Evolutionary conservation across 2,329 filamentous ascomycete species (phyloP).

Genomic region (Calonectria pauciramosa): DNA sequence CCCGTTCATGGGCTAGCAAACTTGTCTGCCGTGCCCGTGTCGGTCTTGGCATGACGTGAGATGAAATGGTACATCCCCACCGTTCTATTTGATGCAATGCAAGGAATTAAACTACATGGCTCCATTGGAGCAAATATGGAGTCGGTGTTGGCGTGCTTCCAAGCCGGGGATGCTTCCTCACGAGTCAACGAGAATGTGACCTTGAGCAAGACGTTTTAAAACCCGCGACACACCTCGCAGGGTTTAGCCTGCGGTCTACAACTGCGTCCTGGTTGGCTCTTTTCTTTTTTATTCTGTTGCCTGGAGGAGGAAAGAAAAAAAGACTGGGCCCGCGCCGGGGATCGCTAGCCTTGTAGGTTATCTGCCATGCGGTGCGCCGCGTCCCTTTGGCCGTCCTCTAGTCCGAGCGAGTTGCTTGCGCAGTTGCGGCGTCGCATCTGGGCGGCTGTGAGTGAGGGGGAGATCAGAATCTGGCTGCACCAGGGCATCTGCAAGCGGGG

Average conservation of each 20-base stretch:
- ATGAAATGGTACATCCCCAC: slow-evolving; percentile 6
- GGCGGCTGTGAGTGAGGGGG: background rate
- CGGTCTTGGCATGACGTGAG: slow-evolving; percentile 5
- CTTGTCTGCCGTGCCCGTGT: background rate
- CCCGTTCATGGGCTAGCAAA: background rate
- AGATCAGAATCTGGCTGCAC: background rate
- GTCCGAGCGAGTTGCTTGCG: background rate
- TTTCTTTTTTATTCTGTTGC: slow-evolving; percentile 35
- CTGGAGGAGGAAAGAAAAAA: slow-evolving; percentile 18
- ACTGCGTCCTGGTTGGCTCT: background rate
- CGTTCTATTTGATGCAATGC: slow-evolving; percentile 10
- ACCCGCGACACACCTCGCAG: background rate
- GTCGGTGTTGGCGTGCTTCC: background rate
- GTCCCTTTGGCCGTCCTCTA: background rate
- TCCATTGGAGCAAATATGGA: background rate
- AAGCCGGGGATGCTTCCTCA: background rate
- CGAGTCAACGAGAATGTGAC: background rate
- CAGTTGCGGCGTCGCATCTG: background rate
- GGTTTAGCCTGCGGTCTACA: background rate
- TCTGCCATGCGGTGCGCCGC: slow-evolving; percentile 6
- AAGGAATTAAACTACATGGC: slow-evolving; percentile 17
- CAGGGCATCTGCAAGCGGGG: slow-evolving; percentile 2
- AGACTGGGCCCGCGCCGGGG: slow-evolving; percentile 3
- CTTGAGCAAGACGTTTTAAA: background rate
- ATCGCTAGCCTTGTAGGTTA: slow-evolving; percentile 9